phyloP scores from a whole-genome alignment of 2,329 filamentous ascomycete genomes.

The Arthrobotrys iridis region DNA sequence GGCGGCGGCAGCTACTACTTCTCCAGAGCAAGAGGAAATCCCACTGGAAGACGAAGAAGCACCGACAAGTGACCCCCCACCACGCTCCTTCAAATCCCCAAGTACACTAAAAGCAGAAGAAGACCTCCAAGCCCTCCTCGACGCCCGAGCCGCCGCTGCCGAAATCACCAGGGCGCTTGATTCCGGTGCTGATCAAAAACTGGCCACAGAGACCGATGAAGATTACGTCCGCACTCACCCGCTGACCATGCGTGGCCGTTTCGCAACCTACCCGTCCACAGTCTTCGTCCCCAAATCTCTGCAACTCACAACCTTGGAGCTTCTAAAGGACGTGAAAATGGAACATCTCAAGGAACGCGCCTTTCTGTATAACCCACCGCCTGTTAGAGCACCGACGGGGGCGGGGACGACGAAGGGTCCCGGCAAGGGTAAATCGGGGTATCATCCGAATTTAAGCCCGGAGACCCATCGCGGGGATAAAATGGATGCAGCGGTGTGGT shows the following conservation, averaged over 20 bases:
- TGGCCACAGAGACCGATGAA: neutral
- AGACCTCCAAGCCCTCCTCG: neutral
- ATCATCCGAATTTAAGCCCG: constrained; percentile 42
- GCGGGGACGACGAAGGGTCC: neutral
- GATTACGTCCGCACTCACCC: constrained; percentile 42
- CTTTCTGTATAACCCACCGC: constrained; percentile 21
- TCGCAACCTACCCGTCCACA: constrained; percentile 31
- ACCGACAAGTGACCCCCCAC: neutral
- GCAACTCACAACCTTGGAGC: constrained; percentile 1
- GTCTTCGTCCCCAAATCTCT: constrained; percentile 22
- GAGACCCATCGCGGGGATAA: constrained; percentile 34
- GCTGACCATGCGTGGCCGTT: constrained; percentile 23
- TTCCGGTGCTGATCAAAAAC: neutral
- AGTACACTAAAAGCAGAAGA: neutral
- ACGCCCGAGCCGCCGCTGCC: constrained; percentile 3
- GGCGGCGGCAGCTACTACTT: neutral
- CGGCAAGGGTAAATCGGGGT: constrained; percentile 1
- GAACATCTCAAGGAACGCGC: constrained; percentile 30
- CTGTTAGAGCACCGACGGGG: neutral
- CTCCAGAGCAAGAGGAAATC: neutral
- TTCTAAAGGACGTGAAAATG: constrained; percentile 26
- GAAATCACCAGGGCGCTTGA: neutral
- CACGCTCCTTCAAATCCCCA: constrained; percentile 3
- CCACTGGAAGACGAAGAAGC: neutral
- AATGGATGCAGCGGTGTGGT: constrained; percentile 44